A percentile compares a stretch with the other conserved stretches of the same genome.
Evolutionary conservation across 495 filamentous ascomycete species (phyloP).

Genomic region (Filosporella fistucella): DNA sequence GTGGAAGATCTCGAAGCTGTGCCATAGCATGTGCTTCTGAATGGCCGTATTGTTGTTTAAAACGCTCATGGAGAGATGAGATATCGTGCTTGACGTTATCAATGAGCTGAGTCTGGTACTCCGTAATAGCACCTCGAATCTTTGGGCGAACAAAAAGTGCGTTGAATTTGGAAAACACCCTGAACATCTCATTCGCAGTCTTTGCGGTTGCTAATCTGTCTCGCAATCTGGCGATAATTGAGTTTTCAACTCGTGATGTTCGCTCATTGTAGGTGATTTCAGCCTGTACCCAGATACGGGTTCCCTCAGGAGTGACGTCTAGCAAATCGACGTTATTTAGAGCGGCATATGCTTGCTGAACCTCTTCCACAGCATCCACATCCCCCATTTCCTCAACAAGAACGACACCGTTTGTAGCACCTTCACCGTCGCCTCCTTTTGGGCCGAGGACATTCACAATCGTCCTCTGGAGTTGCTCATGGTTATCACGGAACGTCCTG

Average conservation of each 20-base stretch:
- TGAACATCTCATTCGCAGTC: slow-evolving; percentile 98
- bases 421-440: slow-evolving; percentile 47
- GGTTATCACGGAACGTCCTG: slow-evolving; percentile 86
- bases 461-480: slow-evolving; percentile 93
- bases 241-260: slow-evolving; percentile 94
- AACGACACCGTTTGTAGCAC: slow-evolving; percentile 55
- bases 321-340: slow-evolving; percentile 92
- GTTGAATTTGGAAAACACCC: slow-evolving; percentile 99
- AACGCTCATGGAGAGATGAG: slow-evolving; percentile 84
- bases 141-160: slow-evolving; percentile 96
- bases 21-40: slow-evolving; percentile 98
- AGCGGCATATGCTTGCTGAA: slow-evolving; percentile 87
- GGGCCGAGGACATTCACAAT: slow-evolving; percentile 92
- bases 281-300: slow-evolving; percentile 82
- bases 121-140: slow-evolving; percentile 93
- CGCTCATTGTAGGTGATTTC: slow-evolving; percentile 96
- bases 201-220: slow-evolving; percentile 93
- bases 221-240: slow-evolving; percentile 90
- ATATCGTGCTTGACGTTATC: slow-evolving; percentile 97
- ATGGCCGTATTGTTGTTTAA: slow-evolving; percentile 97
- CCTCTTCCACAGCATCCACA: slow-evolving; percentile 96
- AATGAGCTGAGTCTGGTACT: slow-evolving; percentile 96
- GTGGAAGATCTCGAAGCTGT: slow-evolving; percentile 89
- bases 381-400: slow-evolving; percentile 93
- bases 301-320: slow-evolving; percentile 85